These are phyloP conservation scores for Artemisia tridentata DNA, from an alignment of 129 eudicot species.

Conservation along the genomic window DNA sequence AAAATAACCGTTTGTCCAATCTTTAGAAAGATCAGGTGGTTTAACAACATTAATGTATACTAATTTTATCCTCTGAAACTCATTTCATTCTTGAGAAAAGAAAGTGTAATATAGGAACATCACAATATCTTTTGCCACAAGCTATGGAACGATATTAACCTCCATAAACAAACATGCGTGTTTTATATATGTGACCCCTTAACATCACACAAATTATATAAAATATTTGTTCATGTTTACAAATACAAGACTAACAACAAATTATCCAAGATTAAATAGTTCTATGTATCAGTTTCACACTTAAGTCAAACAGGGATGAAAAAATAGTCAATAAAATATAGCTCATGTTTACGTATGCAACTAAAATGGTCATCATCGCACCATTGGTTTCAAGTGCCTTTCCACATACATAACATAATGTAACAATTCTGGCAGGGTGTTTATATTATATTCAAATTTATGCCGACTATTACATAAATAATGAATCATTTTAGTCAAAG, in stretches of 20 bases:
- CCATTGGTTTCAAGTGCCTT: conserved; percentile 26
- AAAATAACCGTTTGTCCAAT: neutral
- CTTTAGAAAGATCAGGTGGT: neutral
- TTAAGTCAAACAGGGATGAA: conserved; percentile 1
- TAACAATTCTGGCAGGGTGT: conserved; percentile 17
- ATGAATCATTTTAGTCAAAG: conserved; percentile 32
- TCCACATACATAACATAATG: conserved; percentile 14
- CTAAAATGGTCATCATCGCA: conserved; percentile 19
- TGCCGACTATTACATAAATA: conserved; percentile 27
- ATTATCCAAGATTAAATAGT: neutral
- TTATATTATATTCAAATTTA: conserved; percentile 18
- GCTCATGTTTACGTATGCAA: neutral
- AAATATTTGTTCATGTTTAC: neutral
- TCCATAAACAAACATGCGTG: neutral
- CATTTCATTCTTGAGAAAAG: neutral
- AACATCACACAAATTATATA: neutral
- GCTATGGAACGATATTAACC: neutral
- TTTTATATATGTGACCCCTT: neutral
- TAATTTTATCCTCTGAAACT: neutral
- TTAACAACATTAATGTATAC: neutral
- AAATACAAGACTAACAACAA: neutral
- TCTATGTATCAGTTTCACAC: neutral
- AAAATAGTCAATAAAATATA: conserved; percentile 3
- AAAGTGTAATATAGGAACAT: neutral
- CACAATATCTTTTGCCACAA: neutral